phyloP scores from a whole-genome alignment of 2,329 filamentous ascomycete species.

The Penicillium nordicum region DNA sequence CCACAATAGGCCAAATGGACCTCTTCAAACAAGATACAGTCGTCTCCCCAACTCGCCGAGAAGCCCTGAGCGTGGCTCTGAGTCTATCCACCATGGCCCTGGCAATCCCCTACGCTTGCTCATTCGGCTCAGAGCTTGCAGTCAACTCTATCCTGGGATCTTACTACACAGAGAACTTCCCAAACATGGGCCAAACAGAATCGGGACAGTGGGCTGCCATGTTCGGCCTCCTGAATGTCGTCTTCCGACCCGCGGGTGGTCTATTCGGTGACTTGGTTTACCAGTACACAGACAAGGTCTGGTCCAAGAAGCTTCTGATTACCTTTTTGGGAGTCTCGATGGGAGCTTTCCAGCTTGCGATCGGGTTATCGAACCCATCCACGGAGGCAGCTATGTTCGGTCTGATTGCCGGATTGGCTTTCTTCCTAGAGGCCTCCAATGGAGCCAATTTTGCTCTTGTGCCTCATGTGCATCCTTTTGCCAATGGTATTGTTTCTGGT shows the following conservation, averaged over 20 bases:
- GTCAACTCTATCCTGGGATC: constrained; percentile 60
- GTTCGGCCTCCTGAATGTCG: constrained; percentile 53
- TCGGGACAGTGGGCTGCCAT: constrained; percentile 56
- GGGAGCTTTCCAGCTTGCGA: constrained; percentile 60
- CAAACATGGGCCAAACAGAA: constrained; percentile 51
- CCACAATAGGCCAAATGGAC: constrained; percentile 48
- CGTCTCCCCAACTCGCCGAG: constrained; percentile 59
- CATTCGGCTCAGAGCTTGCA: constrained; percentile 59
- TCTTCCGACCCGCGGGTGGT: constrained; percentile 48
- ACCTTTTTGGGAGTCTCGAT: constrained; percentile 55
- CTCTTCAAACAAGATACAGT: constrained; percentile 58
- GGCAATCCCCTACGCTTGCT: constrained; percentile 56
- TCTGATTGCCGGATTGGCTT: constrained; percentile 69
- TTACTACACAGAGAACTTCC: constrained; percentile 59
- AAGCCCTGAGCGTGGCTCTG: constrained; percentile 59
- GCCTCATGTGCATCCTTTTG: constrained; percentile 77
- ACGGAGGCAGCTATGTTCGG: constrained; percentile 66
- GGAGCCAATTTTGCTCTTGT: constrained; percentile 84
- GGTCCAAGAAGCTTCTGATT: constrained; percentile 63
- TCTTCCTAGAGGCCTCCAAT: constrained; percentile 82
- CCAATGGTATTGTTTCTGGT: constrained; percentile 77
- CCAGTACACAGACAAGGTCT: constrained; percentile 49
- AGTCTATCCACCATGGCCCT: constrained; percentile 57
- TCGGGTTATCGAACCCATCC: constrained; percentile 62
- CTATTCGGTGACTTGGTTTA: constrained; percentile 57